Percentiles rank a stretch among this genome's conserved stretches.
phyloP scores from a whole-genome alignment of 2,329 filamentous ascomycete genomes.

The Sordariomycetes sp. region DNA sequence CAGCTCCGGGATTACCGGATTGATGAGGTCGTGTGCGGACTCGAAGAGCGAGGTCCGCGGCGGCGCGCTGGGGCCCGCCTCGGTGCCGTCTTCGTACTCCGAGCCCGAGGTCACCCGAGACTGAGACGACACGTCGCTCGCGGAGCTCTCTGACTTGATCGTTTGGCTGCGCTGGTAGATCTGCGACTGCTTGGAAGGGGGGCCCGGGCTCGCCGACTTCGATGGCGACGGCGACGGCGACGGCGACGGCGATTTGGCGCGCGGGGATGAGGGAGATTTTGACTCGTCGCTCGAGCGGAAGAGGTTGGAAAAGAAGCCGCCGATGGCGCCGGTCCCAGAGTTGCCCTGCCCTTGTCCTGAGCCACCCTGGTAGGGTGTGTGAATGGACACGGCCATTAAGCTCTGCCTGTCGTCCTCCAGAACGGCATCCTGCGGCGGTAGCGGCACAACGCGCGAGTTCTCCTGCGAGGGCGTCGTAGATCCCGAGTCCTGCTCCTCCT shows the following conservation, averaged over 20 bases:
- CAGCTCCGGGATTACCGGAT: constrained; percentile 72
- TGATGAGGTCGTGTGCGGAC: constrained; percentile 83
- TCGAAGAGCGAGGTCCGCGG: constrained; percentile 92
- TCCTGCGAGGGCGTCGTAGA: constrained; percentile 19
- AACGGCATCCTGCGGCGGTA: constrained; percentile 55
- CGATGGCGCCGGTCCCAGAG: neutral
- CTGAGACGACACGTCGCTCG: constrained; percentile 16
- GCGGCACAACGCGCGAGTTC: constrained; percentile 52
- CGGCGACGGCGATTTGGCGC: constrained; percentile 21
- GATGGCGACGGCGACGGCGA: constrained; percentile 17
- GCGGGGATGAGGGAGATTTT: constrained; percentile 26
- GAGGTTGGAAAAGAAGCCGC: constrained; percentile 39
- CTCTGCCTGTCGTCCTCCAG: constrained; percentile 56
- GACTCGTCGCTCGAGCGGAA: constrained; percentile 51
- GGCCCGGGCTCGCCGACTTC: neutral
- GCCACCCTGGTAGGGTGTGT: constrained; percentile 17
- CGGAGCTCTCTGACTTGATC: constrained; percentile 32
- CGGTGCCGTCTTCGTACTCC: constrained; percentile 31
- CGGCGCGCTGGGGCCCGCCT: constrained; percentile 50
- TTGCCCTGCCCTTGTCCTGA: constrained; percentile 2
- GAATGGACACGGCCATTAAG: constrained; percentile 31
- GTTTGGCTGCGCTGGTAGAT: constrained; percentile 76
- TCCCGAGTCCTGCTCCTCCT: constrained; percentile 16
- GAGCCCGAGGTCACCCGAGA: constrained; percentile 38
- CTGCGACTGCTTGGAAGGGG: constrained; percentile 48